Percentiles rank a stretch among this genome's conserved stretches.
Evolutionary conservation across 1,284 basidiomycete species (phyloP).

Genomic region (Irpex lacteus): DNA sequence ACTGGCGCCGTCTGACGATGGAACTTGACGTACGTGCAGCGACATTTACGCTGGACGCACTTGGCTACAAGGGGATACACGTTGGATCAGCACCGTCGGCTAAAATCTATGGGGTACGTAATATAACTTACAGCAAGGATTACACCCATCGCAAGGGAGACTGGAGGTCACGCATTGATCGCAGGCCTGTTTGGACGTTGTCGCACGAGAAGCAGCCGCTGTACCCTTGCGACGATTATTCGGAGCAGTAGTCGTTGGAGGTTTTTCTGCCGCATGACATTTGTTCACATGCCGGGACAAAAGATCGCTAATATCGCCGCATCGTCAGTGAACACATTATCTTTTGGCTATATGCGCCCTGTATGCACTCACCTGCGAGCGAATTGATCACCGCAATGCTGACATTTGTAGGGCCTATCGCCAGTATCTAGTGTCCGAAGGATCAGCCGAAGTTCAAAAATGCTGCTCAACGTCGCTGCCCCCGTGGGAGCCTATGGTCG

Average conservation of each 20-base stretch:
- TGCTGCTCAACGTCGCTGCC: neutral
- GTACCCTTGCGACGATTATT: constrained; percentile 52
- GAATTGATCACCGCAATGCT: constrained; percentile 86
- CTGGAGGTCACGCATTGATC: constrained; percentile 84
- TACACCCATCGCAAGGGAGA: constrained; percentile 77
- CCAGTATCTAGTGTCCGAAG: constrained; percentile 67
- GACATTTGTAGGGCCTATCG: constrained; percentile 88
- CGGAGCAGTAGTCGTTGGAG: constrained; percentile 40
- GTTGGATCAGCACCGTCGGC: neutral
- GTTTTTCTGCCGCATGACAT: constrained; percentile 78
- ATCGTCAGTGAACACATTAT: constrained; percentile 4
- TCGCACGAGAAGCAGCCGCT: constrained; percentile 62
- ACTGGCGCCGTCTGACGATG: constrained; percentile 77
- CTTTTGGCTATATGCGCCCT: constrained; percentile 1
- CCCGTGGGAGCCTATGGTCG: neutral
- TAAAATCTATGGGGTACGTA: constrained; percentile 4
- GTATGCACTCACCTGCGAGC: constrained; percentile 64
- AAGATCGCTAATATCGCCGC: constrained; percentile 56
- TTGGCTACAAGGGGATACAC: constrained; percentile 51
- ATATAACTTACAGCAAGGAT: constrained; percentile 69
- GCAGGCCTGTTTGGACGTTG: constrained; percentile 78
- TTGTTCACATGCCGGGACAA: constrained; percentile 89
- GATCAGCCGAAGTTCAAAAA: neutral
- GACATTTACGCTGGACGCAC: constrained; percentile 70
- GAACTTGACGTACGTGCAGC: constrained; percentile 85